A percentile compares a stretch with the other conserved stretches of the same genome.
phyloP scores from a whole-genome alignment of 257 asterid genomes.

The Petunia secreta region DNA sequence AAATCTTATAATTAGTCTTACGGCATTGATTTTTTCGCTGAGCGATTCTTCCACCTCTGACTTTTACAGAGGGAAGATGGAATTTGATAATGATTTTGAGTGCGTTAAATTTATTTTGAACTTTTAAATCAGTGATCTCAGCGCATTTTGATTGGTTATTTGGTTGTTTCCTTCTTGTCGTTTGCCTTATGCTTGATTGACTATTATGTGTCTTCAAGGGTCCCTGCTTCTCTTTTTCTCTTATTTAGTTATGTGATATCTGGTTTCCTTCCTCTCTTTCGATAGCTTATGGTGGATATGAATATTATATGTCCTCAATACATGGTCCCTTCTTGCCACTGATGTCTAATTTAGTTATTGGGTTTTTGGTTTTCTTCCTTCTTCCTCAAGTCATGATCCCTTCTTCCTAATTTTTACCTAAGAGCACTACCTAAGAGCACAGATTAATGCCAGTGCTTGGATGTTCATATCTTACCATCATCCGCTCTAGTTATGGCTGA shows the following conservation, averaged over 20 bases:
- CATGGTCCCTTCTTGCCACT: constrained; percentile 7
- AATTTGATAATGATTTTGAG: neutral
- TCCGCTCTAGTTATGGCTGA: neutral
- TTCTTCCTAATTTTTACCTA: neutral
- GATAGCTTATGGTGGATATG: neutral
- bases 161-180: neutral
- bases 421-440: neutral
- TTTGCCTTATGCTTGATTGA: too few relatives aligned
- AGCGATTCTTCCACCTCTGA: neutral
- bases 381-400: neutral
- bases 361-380: neutral
- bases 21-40: neutral
- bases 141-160: neutral
- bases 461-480: neutral
- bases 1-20: neutral
- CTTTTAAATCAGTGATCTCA: neutral
- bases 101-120: neutral
- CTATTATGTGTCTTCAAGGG: neutral
- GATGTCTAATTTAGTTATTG: neutral
- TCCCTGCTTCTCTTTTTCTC: neutral
- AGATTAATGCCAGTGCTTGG: neutral
- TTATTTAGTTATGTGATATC: neutral
- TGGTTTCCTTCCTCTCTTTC: neutral
- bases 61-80: neutral
- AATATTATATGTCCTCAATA: constrained; percentile 1